Percentiles rank a stretch among this genome's conserved stretches.
Conservation (phyloP, 345 rosid genomes). For the Eucalyptus polybractea region DNA sequence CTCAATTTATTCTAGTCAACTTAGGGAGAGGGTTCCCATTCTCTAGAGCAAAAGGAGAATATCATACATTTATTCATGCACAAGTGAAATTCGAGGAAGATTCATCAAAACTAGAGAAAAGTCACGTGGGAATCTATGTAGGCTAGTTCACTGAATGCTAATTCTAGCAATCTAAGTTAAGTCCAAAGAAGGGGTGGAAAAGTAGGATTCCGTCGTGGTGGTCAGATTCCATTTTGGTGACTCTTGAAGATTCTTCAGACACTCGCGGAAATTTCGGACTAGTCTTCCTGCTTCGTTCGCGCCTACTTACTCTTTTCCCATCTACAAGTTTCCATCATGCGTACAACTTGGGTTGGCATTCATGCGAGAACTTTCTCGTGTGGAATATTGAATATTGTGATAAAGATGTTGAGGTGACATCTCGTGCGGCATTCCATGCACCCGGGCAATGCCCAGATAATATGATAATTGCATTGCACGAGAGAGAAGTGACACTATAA, state of each 20-base stretch:
- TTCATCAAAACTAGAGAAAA: not conserved
- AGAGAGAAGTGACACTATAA: not conserved
- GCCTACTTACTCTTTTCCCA: not conserved
- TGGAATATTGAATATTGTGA: not conserved
- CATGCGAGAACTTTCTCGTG: not conserved
- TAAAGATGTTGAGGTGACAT: not conserved
- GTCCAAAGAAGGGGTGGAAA: not conserved
- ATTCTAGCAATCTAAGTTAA: not conserved
- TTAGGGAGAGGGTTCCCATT: not conserved
- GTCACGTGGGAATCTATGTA: not conserved
- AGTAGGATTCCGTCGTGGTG: not conserved
- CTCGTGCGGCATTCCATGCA: no score
- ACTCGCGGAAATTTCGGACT: not conserved
- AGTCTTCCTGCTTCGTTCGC: not conserved
- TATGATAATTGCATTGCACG: not conserved
- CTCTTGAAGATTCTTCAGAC: not conserved
- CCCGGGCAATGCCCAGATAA: not conserved
- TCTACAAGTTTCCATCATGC: not conserved
- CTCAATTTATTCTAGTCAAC: not conserved
- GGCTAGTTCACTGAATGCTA: not conserved
- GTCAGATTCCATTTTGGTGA: not conserved
- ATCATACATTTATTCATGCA: not conserved
- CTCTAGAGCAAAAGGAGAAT: not conserved
- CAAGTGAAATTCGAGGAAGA: not conserved
- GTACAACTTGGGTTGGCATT: not conserved